Conservation (phyloP, 129 eudicot species). For the sunflower (Helianthus annuus) region HanXRQr2.0-SUNRISE NC_035444.2:71027457-71027956, state of each 20-base stretch:
- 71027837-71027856: neutral
- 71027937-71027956: slow-evolving; percentile 37
- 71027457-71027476: slow-evolving; percentile 52
- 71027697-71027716: slow-evolving; percentile 79
- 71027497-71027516: neutral
- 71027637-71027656: slow-evolving; percentile 98
- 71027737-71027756: slow-evolving; percentile 80
- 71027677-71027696: slow-evolving; percentile 95
- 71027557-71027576: slow-evolving; percentile 1
- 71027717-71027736: slow-evolving; percentile 96
- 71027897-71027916: slow-evolving; percentile 29
- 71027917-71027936: slow-evolving; percentile 52
- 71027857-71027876: neutral
- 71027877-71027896: slow-evolving; percentile 10
- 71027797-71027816: neutral
- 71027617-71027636: slow-evolving; percentile 92
- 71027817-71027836: neutral
- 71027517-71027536: slow-evolving; percentile 2
- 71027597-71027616: slow-evolving; percentile 40
- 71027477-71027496: slow-evolving; percentile 41
- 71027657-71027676: slow-evolving; percentile 95
- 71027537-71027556: neutral
- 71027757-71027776: slow-evolving; percentile 62
- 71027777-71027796: slow-evolving; percentile 18
- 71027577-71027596: neutral